phyloP scores from a whole-genome alignment of 352 stramenopile genomes.

The Thalassiosira hispida region DNA sequence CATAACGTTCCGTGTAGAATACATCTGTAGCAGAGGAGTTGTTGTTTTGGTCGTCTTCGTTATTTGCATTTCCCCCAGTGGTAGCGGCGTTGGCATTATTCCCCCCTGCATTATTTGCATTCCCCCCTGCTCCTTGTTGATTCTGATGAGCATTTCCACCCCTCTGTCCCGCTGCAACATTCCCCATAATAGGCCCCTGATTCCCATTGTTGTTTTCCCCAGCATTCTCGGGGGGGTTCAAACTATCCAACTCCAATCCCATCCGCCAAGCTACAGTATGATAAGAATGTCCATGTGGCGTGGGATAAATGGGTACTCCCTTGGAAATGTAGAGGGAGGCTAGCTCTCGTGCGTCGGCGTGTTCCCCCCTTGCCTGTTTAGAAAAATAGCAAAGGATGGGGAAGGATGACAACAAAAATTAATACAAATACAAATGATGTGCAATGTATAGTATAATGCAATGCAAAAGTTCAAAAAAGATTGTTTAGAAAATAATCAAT shows the following conservation, averaged over 20 bases:
- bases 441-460: too few relatives aligned
- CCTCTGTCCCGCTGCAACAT: too few relatives aligned
- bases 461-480: too few relatives aligned
- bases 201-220: not conserved
- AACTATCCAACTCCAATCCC: slow-evolving; percentile 47
- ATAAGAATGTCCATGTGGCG: slow-evolving; percentile 66
- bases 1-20: slow-evolving; percentile 49
- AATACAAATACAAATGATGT: slow-evolving; percentile 4
- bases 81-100: too few relatives aligned
- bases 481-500: too few relatives aligned
- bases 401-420: slow-evolving; percentile 7
- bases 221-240: not conserved
- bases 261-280: slow-evolving; percentile 77
- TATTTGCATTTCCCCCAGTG: too few relatives aligned
- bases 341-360: slow-evolving; percentile 76
- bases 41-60: too few relatives aligned
- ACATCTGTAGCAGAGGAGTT: not conserved
- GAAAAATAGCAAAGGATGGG: not conserved
- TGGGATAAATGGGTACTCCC: slow-evolving; percentile 80
- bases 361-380: slow-evolving; percentile 60
- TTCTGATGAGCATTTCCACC: too few relatives aligned
- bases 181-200: not conserved
- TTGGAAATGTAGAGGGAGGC: slow-evolving; percentile 65
- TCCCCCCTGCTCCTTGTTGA: too few relatives aligned
- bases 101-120: too few relatives aligned